These are phyloP conservation scores for Linum tenue DNA, from an alignment of 345 rosid species.

Conservation along the genomic window DNA sequence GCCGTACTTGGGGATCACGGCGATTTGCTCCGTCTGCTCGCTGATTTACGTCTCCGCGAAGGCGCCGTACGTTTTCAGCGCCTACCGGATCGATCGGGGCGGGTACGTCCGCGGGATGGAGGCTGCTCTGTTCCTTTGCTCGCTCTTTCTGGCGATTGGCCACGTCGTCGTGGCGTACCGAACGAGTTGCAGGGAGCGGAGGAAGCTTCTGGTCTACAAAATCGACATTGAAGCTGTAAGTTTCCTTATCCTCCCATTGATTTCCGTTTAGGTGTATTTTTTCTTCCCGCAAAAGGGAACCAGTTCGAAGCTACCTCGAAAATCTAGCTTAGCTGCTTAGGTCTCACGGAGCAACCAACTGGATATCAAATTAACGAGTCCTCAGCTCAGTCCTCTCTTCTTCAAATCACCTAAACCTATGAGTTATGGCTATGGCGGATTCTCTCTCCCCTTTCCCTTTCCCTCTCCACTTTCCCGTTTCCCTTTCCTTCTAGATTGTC, in stretches of 20 bases:
- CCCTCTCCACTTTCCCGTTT: no score
- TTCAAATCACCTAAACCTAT: no score
- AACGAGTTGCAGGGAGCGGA: constrained; percentile 84
- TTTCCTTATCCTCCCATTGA: constrained; percentile 3
- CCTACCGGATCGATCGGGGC: constrained; percentile 27
- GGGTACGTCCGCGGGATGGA: constrained; percentile 47
- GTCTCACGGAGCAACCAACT: no score
- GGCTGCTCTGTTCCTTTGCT: constrained; percentile 57
- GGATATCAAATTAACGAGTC: no score
- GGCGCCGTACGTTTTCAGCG: constrained; percentile 62
- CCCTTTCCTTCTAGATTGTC: no score
- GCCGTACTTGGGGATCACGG: constrained; percentile 67
- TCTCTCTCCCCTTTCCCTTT: no score
- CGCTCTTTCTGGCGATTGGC: constrained; percentile 54
- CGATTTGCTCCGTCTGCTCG: constrained; percentile 57
- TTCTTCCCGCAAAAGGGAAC: background rate
- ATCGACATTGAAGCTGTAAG: constrained; percentile 98
- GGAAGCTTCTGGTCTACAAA: constrained; percentile 84
- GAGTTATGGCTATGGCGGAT: no score
- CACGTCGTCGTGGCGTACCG: constrained; percentile 68
- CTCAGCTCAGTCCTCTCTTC: no score
- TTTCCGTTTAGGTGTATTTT: no score
- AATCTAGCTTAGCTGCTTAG: no score
- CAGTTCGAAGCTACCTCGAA: no score
- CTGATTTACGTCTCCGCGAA: constrained; percentile 63